phyloP scores from a whole-genome alignment of 192 early-diverging fungal genomes.

The Geranomyces variabilis region DNA sequence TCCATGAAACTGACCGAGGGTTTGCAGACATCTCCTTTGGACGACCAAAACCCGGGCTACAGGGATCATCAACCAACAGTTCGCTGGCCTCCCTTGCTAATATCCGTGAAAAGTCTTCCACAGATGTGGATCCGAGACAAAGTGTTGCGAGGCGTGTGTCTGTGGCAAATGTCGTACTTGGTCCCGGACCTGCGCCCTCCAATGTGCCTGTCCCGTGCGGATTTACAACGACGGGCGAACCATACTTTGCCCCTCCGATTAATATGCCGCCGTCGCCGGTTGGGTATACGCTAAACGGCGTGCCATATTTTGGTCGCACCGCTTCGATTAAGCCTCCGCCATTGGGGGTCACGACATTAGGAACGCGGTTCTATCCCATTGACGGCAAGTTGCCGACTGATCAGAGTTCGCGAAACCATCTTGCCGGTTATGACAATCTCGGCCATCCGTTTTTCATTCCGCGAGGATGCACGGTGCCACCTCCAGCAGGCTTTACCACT shows the following conservation, averaged over 20 bases:
- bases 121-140: neutral
- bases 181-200: neutral
- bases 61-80: constrained; percentile 22
- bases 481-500: constrained; percentile 57
- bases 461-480: constrained; percentile 54
- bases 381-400: constrained; percentile 37
- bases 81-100: constrained; percentile 34
- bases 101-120: constrained; percentile 15
- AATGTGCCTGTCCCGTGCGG: constrained; percentile 45
- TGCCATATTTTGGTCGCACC: constrained; percentile 56
- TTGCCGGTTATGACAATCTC: constrained; percentile 60
- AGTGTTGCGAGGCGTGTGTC: neutral
- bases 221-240: constrained; percentile 52
- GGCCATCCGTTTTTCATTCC: constrained; percentile 65
- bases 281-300: constrained; percentile 49
- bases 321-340: constrained; percentile 55
- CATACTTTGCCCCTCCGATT: constrained; percentile 60
- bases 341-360: constrained; percentile 52
- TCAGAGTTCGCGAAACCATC: constrained; percentile 43
- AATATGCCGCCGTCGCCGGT: constrained; percentile 52
- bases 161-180: neutral
- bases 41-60: constrained; percentile 18
- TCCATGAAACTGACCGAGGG: neutral
- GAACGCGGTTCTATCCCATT: constrained; percentile 52
- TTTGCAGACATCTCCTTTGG: constrained; percentile 35